These are phyloP conservation scores for Solanum hybrid DNA, from an alignment of 305 asterid genomes.

Conservation along the genomic window DNA sequence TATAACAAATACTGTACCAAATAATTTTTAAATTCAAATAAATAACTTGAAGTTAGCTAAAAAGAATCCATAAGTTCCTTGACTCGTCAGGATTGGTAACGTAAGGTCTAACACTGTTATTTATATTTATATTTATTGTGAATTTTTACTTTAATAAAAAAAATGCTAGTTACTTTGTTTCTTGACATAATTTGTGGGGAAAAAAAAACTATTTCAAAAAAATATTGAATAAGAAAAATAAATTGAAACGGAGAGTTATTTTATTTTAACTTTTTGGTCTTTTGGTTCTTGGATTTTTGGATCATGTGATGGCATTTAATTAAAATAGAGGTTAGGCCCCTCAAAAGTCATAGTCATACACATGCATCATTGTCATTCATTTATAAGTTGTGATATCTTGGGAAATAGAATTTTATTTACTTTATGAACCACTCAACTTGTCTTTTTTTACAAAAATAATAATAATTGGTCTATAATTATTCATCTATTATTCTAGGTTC, in stretches of 20 bases:
- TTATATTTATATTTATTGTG: neutral
- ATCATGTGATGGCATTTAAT: conserved; percentile 51
- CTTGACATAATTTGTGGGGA: too few relatives aligned
- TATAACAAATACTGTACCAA: neutral
- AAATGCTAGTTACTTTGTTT: neutral
- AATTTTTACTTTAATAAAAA: neutral
- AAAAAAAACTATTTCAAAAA: too few relatives aligned
- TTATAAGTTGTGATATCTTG: conserved; percentile 17
- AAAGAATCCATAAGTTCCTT: conserved; percentile 29
- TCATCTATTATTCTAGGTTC: conserved; percentile 7
- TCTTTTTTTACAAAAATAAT: neutral
- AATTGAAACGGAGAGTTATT: neutral
- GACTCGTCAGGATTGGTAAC: neutral
- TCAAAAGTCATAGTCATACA: conserved; percentile 42
- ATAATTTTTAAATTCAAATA: neutral
- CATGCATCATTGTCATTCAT: conserved; percentile 29
- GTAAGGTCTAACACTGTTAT: neutral
- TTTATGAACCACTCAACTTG: conserved; percentile 10
- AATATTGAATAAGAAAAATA: neutral
- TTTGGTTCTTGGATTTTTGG: conserved; percentile 27
- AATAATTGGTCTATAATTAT: conserved; percentile 7
- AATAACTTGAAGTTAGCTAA: neutral
- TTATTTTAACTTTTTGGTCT: conserved; percentile 4
- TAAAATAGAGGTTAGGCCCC: conserved; percentile 13
- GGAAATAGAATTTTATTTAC: conserved; percentile 16